A percentile compares a stretch with the other conserved stretches of the same genome.
phyloP scores from a whole-genome alignment of 768 basidiomycete species.

The Holtermannia corniformis region DNA sequence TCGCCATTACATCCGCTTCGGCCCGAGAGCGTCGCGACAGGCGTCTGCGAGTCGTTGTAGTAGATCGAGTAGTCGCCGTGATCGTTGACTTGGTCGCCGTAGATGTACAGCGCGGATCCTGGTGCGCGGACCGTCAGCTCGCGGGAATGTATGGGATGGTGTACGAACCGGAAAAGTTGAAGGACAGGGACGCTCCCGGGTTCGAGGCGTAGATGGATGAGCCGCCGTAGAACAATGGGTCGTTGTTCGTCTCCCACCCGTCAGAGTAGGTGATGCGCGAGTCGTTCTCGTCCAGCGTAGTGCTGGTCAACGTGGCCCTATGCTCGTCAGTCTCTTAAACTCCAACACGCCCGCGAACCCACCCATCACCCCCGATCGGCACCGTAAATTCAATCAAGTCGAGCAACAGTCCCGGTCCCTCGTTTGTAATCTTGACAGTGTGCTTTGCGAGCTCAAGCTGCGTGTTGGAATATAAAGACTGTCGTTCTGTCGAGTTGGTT shows the following conservation, averaged over 20 bases:
- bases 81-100: conserved; percentile 41
- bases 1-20: conserved; percentile 30
- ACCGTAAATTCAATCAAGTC: conserved; percentile 26
- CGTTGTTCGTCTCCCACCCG: conserved; percentile 30
- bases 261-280: conserved; percentile 26
- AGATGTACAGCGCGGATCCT: conserved; percentile 39
- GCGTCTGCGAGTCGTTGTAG: conserved; percentile 20
- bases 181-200: conserved; percentile 16
- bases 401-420: conserved; percentile 23
- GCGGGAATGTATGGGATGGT: background rate
- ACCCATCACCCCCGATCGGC: conserved; percentile 28
- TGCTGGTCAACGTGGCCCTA: conserved; percentile 29
- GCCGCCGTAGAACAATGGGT: conserved; percentile 28
- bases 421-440: conserved; percentile 20
- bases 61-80: conserved; percentile 37
- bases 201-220: conserved; percentile 33
- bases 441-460: conserved; percentile 20
- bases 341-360: conserved; percentile 3
- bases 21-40: conserved; percentile 16
- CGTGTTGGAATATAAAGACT: conserved; percentile 14
- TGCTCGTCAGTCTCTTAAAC: background rate
- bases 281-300: conserved; percentile 30
- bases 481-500: conserved; percentile 3
- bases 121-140: background rate
- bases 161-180: conserved; percentile 26